A percentile compares a stretch with the other conserved stretches of the same genome.
phyloP scores from a whole-genome alignment of 176 grass and related monocot species.

The Aegilops tauschii region DNA sequence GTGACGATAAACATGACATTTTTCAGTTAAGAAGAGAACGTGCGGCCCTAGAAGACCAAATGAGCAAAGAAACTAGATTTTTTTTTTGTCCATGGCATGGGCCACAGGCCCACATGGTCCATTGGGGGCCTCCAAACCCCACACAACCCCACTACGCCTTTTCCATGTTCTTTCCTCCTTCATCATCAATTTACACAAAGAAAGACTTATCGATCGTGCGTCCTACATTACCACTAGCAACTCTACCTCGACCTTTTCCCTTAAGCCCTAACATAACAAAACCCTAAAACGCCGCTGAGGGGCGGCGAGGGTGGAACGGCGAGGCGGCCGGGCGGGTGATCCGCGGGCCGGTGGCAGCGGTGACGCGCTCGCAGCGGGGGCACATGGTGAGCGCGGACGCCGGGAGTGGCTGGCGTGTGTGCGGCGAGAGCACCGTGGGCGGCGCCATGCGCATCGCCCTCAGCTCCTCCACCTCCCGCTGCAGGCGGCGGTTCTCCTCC shows the following conservation, averaged over 20 bases:
- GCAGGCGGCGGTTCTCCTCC: conserved; percentile 94
- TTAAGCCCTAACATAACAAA: not conserved
- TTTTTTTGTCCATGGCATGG: not conserved
- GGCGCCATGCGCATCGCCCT: conserved; percentile 79
- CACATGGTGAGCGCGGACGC: conserved; percentile 91
- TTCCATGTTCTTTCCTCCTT: not conserved
- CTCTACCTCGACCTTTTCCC: not conserved
- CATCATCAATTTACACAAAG: not conserved
- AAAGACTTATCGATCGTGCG: not conserved
- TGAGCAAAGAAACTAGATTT: not conserved
- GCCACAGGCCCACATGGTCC: too few relatives aligned
- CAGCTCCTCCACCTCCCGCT: conserved; percentile 95
- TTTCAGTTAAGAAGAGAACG: not conserved
- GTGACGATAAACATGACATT: not conserved
- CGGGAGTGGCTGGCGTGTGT: conserved; percentile 77
- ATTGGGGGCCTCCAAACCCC: not conserved
- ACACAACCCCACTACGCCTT: not conserved
- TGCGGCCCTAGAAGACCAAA: not conserved
- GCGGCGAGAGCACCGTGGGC: conserved; percentile 87
- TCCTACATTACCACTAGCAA: not conserved
- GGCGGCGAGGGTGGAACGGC: not conserved
- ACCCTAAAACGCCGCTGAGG: conserved; percentile 6
- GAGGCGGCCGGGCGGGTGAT: not conserved
- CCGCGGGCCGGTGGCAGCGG: conserved; percentile 34
- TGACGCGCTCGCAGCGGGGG: conserved; percentile 89